Evolutionary conservation across 2,329 filamentous ascomycete species (phyloP).

Genomic region (Penicillium sp.): DNA sequence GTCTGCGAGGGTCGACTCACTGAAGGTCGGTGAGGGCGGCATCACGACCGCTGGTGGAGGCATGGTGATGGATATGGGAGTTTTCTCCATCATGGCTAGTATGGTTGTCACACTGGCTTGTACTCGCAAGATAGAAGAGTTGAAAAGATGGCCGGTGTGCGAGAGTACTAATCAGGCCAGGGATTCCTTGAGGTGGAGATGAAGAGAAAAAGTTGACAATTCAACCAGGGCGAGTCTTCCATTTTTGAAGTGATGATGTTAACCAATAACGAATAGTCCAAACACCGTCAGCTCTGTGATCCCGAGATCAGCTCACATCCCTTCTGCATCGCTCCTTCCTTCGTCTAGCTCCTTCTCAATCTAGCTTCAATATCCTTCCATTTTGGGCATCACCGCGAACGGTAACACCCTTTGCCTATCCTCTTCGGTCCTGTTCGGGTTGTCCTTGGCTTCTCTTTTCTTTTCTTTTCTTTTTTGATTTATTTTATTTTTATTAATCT

Average conservation of each 20-base stretch:
- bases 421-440: background rate
- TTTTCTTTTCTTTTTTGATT: background rate
- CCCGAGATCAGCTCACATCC: constrained; percentile 1
- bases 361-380: background rate
- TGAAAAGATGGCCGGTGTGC: constrained; percentile 19
- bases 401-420: background rate
- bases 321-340: background rate
- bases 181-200: background rate
- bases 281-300: background rate
- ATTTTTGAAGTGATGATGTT: constrained; percentile 5
- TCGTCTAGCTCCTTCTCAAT: background rate
- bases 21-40: constrained; percentile 10
- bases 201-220: constrained; percentile 16
- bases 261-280: background rate
- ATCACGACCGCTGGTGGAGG: constrained; percentile 5
- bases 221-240: constrained; percentile 13
- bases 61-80: constrained; percentile 11
- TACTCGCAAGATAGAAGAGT: constrained; percentile 3
- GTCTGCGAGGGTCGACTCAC: constrained; percentile 23
- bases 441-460: background rate
- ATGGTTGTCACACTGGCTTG: background rate
- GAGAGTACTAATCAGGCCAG: constrained; percentile 1
- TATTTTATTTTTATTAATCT: no score
- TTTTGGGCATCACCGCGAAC: background rate
- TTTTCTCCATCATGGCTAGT: constrained; percentile 23